A percentile compares a stretch with the other conserved stretches of the same genome.
phyloP scores from a whole-genome alignment of 106 monocot species.

The Acorus gramineus region DNA sequence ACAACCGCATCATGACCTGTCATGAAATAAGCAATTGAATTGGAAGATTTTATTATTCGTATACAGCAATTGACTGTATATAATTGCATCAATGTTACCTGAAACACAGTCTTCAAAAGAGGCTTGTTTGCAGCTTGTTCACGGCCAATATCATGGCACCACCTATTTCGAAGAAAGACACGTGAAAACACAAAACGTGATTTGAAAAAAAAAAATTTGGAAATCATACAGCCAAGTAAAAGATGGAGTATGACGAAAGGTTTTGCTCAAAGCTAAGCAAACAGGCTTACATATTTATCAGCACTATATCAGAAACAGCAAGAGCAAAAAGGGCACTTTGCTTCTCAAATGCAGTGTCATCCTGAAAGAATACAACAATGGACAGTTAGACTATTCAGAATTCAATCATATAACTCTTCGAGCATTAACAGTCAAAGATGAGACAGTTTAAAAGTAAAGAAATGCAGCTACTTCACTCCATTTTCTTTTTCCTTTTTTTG shows the following conservation, averaged over 20 bases:
- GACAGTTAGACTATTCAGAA: too few relatives aligned
- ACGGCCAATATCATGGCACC: slow-evolving; percentile 99
- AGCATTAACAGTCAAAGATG: background rate
- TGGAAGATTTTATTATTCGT: slow-evolving; percentile 2
- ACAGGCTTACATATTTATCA: slow-evolving; percentile 85
- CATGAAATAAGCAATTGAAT: slow-evolving; percentile 5
- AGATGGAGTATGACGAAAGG: background rate
- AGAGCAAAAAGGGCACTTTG: slow-evolving; percentile 97
- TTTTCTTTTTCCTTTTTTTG: too few relatives aligned
- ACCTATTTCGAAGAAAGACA: slow-evolving; percentile 31
- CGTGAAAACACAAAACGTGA: background rate
- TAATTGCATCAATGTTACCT: slow-evolving; percentile 32
- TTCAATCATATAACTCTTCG: too few relatives aligned
- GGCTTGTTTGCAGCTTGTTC: slow-evolving; percentile 99
- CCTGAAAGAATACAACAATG: slow-evolving; percentile 30
- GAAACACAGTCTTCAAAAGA: slow-evolving; percentile 95
- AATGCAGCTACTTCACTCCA: too few relatives aligned
- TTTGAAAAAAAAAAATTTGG: background rate
- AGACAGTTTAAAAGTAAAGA: background rate
- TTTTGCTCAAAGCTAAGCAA: too few relatives aligned
- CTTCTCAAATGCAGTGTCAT: slow-evolving; percentile 99
- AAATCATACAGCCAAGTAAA: background rate
- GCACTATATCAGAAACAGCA: slow-evolving; percentile 89
- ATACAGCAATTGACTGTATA: background rate
- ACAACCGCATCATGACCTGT: slow-evolving; percentile 96